Evolutionary conservation across 2,329 filamentous ascomycete species (phyloP).

Genomic region (Ophiostoma sp.): DNA sequence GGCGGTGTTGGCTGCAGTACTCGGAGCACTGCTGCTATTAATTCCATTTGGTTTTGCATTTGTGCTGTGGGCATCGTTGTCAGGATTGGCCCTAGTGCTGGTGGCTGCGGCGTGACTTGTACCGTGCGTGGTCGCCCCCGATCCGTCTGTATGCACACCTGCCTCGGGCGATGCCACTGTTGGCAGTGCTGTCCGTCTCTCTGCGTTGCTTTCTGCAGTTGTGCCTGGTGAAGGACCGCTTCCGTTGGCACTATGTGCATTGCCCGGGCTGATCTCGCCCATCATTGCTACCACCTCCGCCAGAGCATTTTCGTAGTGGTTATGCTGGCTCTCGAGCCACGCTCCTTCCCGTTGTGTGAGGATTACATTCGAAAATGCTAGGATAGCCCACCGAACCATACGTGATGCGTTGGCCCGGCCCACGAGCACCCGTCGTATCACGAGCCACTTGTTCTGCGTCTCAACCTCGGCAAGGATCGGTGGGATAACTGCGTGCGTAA

Average conservation of each 20-base stretch:
- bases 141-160: neutral
- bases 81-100: neutral
- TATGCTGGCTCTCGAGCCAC: constrained; percentile 34
- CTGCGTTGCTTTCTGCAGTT: neutral
- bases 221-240: neutral
- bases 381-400: constrained; percentile 45
- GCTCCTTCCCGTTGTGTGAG: constrained; percentile 36
- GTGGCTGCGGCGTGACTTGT: neutral
- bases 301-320: constrained; percentile 38
- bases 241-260: neutral
- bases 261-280: neutral
- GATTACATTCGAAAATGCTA: constrained; percentile 48
- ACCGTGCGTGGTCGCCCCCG: neutral
- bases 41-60: neutral
- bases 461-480: constrained; percentile 51
- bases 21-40: neutral
- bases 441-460: constrained; percentile 47
- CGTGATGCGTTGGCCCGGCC: constrained; percentile 44
- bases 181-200: neutral
- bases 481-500: constrained; percentile 45
- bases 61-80: neutral
- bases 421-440: constrained; percentile 45
- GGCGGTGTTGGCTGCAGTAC: constrained; percentile 5
- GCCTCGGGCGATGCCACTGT: neutral
- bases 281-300: constrained; percentile 32